A percentile compares a stretch with the other conserved stretches of the same genome.
Evolutionary conservation across 2,329 filamentous ascomycete genomes (phyloP).

Genomic region (Talaromyces sp.): DNA sequence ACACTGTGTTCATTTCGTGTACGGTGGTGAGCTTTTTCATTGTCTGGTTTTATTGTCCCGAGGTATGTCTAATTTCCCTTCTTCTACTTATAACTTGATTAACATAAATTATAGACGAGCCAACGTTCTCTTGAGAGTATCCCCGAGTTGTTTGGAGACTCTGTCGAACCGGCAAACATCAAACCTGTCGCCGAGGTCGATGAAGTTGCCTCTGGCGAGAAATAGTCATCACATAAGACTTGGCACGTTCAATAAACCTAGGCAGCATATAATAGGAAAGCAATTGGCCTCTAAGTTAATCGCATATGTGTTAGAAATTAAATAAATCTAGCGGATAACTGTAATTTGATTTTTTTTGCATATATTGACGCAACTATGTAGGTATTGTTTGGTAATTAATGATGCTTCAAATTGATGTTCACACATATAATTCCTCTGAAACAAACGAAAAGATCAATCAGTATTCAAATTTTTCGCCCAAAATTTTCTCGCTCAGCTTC

Average conservation of each 20-base stretch:
- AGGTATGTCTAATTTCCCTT: background rate
- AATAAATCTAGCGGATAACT: background rate
- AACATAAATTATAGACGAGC: background rate
- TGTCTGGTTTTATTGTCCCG: slow-evolving; percentile 2
- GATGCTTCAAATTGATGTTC: background rate
- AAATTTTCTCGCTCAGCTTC: slow-evolving; percentile 19
- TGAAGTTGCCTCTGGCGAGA: background rate
- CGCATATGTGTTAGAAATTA: background rate
- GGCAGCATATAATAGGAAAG: background rate
- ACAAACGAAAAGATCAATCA: background rate
- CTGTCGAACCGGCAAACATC: background rate
- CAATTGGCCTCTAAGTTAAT: background rate
- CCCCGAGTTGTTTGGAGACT: background rate
- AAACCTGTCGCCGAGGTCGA: background rate
- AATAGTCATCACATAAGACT: background rate
- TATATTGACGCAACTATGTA: too few relatives aligned
- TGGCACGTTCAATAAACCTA: background rate
- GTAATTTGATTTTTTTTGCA: background rate
- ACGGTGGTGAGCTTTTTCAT: background rate
- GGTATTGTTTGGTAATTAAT: too few relatives aligned
- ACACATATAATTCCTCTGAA: background rate
- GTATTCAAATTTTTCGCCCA: slow-evolving; percentile 7
- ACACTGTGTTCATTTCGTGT: slow-evolving; percentile 3
- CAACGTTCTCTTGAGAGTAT: slow-evolving; percentile 2
- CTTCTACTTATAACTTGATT: background rate